Evolutionary conservation across 2,329 filamentous ascomycete species (phyloP).

Genomic region (Colletotrichum chlorophyti): DNA sequence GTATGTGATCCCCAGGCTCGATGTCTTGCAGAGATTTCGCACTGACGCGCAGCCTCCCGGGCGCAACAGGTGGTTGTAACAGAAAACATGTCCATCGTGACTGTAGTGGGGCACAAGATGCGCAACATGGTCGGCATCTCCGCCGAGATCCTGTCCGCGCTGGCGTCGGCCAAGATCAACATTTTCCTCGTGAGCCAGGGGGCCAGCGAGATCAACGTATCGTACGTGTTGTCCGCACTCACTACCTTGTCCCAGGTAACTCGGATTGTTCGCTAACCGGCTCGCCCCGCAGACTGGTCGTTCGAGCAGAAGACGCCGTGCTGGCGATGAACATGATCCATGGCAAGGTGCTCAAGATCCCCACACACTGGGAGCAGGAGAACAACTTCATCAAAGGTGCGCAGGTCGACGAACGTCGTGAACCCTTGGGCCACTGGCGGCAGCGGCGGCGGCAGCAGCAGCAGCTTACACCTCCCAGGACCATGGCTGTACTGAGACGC

Average conservation of each 20-base stretch:
- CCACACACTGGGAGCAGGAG: constrained; percentile 25
- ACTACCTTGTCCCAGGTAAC: background rate
- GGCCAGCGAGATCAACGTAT: constrained; percentile 98
- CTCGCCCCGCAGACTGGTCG: constrained; percentile 61
- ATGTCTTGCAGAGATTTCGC: too few relatives aligned
- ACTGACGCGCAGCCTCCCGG: too few relatives aligned
- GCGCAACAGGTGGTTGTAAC: constrained; percentile 23
- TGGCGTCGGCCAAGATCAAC: constrained; percentile 25
- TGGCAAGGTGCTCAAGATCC: constrained; percentile 62
- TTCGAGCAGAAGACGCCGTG: constrained; percentile 87
- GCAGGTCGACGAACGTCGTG: too few relatives aligned
- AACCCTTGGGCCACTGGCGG: too few relatives aligned
- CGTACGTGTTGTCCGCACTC: constrained; percentile 56
- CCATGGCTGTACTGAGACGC: constrained; percentile 25
- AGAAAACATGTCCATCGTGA: constrained; percentile 92
- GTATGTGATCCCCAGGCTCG: constrained; percentile 88
- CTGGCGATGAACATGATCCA: constrained; percentile 95
- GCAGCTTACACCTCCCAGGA: constrained; percentile 23
- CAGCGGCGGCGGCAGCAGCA: background rate
- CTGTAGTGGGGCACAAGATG: constrained; percentile 92
- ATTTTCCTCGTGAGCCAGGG: constrained; percentile 56
- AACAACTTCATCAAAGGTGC: constrained; percentile 27
- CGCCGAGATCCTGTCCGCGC: constrained; percentile 16
- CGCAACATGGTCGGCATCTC: constrained; percentile 93
- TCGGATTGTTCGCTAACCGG: too few relatives aligned